Evolutionary conservation across 352 stramenopile genomes (phyloP).

Genomic region (Pelagophyceae sp.): DNA sequence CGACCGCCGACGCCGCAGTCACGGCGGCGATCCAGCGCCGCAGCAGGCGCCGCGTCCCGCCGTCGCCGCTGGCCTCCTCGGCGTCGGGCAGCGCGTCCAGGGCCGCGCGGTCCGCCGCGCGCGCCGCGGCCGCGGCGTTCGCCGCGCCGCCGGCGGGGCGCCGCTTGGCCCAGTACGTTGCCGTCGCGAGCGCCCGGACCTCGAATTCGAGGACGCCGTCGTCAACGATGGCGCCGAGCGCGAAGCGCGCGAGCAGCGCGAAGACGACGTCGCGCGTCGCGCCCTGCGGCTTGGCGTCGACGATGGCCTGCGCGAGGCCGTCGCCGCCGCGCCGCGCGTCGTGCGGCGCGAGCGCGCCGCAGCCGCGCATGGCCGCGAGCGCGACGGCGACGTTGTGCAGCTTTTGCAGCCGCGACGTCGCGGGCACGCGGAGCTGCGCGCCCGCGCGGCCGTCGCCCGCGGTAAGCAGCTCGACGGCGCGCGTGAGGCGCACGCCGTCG

Average conservation of each 20-base stretch:
- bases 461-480: slow-evolving; percentile 79
- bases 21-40: neutral
- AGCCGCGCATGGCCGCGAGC: slow-evolving; percentile 63
- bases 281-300: neutral
- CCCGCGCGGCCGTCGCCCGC: slow-evolving; percentile 25
- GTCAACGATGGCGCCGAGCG: neutral
- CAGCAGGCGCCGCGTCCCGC: neutral
- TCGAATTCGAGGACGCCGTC: neutral
- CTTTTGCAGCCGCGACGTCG: slow-evolving; percentile 85
- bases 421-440: slow-evolving; percentile 77
- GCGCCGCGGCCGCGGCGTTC: neutral
- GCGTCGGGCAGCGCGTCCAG: neutral
- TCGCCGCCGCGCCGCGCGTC: neutral
- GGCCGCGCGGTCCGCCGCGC: neutral
- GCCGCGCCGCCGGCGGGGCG: no score
- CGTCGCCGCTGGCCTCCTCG: neutral
- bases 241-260: neutral
- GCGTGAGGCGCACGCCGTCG: slow-evolving; percentile 84
- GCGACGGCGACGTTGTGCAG: slow-evolving; percentile 88
- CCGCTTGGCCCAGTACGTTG: neutral
- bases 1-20: neutral
- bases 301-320: slow-evolving; percentile 12
- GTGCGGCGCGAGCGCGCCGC: slow-evolving; percentile 43
- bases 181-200: neutral
- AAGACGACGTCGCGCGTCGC: slow-evolving; percentile 3